phyloP scores from a whole-genome alignment of 371 early-diverging fungal species.

The Saksenaea oblongispora region DNA sequence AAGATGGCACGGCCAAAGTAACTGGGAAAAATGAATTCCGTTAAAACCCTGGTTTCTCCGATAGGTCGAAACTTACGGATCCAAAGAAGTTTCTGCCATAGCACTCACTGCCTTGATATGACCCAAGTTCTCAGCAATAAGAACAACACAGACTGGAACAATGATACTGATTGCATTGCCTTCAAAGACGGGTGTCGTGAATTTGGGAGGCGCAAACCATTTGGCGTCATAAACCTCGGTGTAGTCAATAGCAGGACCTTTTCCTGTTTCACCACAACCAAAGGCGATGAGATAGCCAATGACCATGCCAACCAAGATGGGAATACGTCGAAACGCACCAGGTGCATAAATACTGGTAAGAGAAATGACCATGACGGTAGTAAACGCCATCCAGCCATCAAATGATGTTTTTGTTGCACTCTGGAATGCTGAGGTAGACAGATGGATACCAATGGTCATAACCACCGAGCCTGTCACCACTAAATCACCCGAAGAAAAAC shows the following conservation, averaged over 20 bases:
- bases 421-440: constrained; percentile 50
- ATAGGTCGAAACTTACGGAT: constrained; percentile 18
- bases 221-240: constrained; percentile 37
- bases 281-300: constrained; percentile 50
- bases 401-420: constrained; percentile 49
- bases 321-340: constrained; percentile 39
- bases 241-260: constrained; percentile 49
- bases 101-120: constrained; percentile 60
- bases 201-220: constrained; percentile 43
- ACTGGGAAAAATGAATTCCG: not conserved
- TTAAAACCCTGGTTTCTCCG: not conserved
- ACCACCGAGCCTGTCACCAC: constrained; percentile 64
- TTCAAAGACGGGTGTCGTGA: constrained; percentile 41
- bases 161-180: constrained; percentile 54
- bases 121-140: constrained; percentile 60
- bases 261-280: constrained; percentile 41
- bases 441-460: constrained; percentile 58
- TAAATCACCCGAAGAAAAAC: not conserved
- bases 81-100: constrained; percentile 48
- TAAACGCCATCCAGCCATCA: constrained; percentile 59
- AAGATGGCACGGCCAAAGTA: constrained; percentile 56
- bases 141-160: constrained; percentile 54
- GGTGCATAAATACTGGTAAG: constrained; percentile 55
- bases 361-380: constrained; percentile 47
- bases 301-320: constrained; percentile 54